These are phyloP conservation scores for Mycena capillaripes DNA, from an alignment of 768 basidiomycete genomes.

Conservation along the genomic window DNA sequence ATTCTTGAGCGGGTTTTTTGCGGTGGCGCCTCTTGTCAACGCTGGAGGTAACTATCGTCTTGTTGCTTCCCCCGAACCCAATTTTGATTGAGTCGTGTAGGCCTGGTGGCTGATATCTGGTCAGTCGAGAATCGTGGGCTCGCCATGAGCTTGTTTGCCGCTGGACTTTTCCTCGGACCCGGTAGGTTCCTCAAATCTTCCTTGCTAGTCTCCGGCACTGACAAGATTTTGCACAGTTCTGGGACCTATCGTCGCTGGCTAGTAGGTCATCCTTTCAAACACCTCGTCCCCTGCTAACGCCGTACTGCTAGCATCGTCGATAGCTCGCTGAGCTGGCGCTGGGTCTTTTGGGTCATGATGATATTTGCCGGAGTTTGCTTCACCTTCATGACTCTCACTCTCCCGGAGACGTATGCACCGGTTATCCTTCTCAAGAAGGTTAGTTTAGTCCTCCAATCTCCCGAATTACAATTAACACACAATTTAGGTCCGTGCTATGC, in stretches of 20 bases:
- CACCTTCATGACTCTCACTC: constrained; percentile 55
- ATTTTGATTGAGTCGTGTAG: constrained; percentile 37
- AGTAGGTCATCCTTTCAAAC: constrained; percentile 14
- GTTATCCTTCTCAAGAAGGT: constrained; percentile 65
- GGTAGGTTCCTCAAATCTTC: background rate
- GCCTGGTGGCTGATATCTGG: constrained; percentile 75
- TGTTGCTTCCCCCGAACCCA: background rate
- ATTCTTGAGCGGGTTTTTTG: constrained; percentile 75
- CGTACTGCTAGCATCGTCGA: constrained; percentile 51
- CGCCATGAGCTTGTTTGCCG: constrained; percentile 70
- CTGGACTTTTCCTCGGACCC: constrained; percentile 74
- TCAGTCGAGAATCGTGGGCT: constrained; percentile 63
- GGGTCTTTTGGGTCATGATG: constrained; percentile 81
- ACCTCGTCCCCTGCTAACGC: background rate
- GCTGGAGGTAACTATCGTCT: constrained; percentile 58
- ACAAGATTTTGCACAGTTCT: constrained; percentile 47
- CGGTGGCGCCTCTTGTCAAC: constrained; percentile 70
- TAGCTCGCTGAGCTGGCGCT: constrained; percentile 67
- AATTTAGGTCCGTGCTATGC: constrained; percentile 57
- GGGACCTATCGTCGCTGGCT: constrained; percentile 77
- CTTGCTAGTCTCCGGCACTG: too few species aligned
- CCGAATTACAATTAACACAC: background rate
- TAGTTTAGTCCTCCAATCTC: background rate
- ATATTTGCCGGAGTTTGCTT: constrained; percentile 70
- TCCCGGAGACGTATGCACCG: constrained; percentile 81